These are phyloP conservation scores for Lasiodiplodia gonubiensis DNA, from an alignment of 2,329 filamentous ascomycete genomes.

Conservation along the genomic window DNA sequence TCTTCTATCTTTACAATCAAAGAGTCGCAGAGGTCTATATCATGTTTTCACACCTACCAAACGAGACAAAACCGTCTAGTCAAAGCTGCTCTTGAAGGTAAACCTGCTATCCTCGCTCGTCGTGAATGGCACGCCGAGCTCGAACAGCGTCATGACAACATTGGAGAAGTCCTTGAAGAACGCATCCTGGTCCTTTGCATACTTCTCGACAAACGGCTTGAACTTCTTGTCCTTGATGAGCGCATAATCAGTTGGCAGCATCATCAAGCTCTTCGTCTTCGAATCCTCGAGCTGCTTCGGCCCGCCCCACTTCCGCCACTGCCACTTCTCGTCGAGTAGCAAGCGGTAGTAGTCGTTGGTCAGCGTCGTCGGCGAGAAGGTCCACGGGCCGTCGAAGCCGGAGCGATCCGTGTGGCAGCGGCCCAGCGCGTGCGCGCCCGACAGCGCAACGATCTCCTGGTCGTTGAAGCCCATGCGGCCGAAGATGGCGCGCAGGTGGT, in stretches of 20 bases:
- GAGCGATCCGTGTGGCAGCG: constrained; percentile 89
- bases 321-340: constrained; percentile 90
- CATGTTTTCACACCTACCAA: neutral
- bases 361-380: constrained; percentile 76
- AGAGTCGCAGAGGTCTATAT: neutral
- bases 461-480: constrained; percentile 98
- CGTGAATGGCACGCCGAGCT: constrained; percentile 90
- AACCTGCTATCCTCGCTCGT: constrained; percentile 53
- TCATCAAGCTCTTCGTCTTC: constrained; percentile 88
- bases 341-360: constrained; percentile 96
- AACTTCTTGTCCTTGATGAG: constrained; percentile 89
- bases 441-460: constrained; percentile 90
- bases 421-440: constrained; percentile 81
- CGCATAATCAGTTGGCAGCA: constrained; percentile 91
- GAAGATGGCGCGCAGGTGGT: constrained; percentile 91
- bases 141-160: constrained; percentile 81
- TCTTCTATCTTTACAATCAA: neutral
- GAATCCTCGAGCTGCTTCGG: constrained; percentile 91
- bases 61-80: constrained; percentile 33
- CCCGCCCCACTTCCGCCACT: constrained; percentile 87
- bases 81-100: constrained; percentile 53
- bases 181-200: constrained; percentile 85
- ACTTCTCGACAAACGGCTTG: constrained; percentile 78
- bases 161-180: constrained; percentile 95
- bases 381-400: constrained; percentile 86